Evolutionary conservation across 768 basidiomycete species (phyloP), one percentile per base, ranked within the genome.

Genomic region (Gymnopilus junonius): DNA sequence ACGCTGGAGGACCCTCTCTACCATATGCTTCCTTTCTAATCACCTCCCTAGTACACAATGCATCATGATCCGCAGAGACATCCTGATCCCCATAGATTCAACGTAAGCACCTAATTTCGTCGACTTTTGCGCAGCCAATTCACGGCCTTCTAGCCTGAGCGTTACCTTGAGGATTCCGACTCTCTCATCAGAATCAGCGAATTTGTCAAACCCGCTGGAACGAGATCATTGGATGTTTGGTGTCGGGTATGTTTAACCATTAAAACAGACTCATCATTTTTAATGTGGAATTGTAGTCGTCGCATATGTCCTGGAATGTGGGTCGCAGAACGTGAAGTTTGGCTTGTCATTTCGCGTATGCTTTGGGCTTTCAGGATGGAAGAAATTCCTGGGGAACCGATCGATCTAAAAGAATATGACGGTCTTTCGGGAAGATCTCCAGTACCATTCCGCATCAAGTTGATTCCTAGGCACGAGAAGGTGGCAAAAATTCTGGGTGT

Each of bases 221-320:
- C 77, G 83, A 37, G 83, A 84, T 62, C 81, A 84, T 59, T 84
- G 83, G 83, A 76, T 77, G 69, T 84, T 82, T 56, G 83, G 83
- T 17, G 81, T 70, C 1, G 83, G 82, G 83, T 84, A 64, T 25
- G 76, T 70, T 27, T 37, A n/a, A n/a, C n/a, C n/a, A 34, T 5
- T 23, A 23, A 48, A 20, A 20, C 40, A 20, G 3, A 42, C 11
- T n/a, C 40, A 20, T 42, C 17, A 4, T n/a, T 42, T 42, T n/a
- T 42, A 8, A 42, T 20, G 20, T 10, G 40, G 40, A 1, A 11
- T n/a, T 15, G 40, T 42, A 78, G 77, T n/a, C 72, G 79, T 23
- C 71, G 77, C 7, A 78, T 83, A 48, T 83, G 83, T 61, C 80
- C 80, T 1, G 82, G 80, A 14, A 78, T 82, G 64, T 69, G 73